These are phyloP conservation scores for Diplodia sapinea DNA, from an alignment of 2,329 filamentous ascomycete species.

Conservation along the genomic window DNA sequence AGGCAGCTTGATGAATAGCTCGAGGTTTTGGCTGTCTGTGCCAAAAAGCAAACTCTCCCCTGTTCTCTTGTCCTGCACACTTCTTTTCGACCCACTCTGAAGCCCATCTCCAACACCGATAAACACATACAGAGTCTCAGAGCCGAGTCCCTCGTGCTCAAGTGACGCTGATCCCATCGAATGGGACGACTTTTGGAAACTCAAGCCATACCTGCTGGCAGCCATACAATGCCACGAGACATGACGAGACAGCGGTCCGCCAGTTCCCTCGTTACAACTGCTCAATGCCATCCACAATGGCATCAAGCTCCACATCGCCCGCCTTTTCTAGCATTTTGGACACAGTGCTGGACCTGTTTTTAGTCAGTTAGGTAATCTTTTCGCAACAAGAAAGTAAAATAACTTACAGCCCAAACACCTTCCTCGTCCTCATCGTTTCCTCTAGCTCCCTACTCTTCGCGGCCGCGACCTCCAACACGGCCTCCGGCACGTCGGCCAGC, in stretches of 20 bases:
- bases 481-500: conserved; percentile 77
- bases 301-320: conserved; percentile 34
- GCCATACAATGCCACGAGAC: background rate
- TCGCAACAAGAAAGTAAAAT: background rate
- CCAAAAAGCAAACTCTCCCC: too few relatives aligned
- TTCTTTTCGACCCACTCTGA: background rate
- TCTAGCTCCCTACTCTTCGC: conserved; percentile 82
- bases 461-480: conserved; percentile 79
- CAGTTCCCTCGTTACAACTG: conserved; percentile 10
- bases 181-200: background rate
- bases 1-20: too few relatives aligned
- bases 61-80: too few relatives aligned
- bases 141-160: background rate
- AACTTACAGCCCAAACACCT: conserved; percentile 24
- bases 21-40: too few relatives aligned
- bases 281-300: conserved; percentile 28
- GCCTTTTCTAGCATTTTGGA: conserved; percentile 18
- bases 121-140: background rate
- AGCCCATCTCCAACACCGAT: background rate
- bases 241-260: background rate
- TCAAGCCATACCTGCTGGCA: background rate
- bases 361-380: background rate
- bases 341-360: conserved; percentile 8
- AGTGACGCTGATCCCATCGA: background rate
- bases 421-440: conserved; percentile 55